Conservation (phyloP, 2,329 filamentous ascomycete species). For the Aureobasidium sp. region DNA sequence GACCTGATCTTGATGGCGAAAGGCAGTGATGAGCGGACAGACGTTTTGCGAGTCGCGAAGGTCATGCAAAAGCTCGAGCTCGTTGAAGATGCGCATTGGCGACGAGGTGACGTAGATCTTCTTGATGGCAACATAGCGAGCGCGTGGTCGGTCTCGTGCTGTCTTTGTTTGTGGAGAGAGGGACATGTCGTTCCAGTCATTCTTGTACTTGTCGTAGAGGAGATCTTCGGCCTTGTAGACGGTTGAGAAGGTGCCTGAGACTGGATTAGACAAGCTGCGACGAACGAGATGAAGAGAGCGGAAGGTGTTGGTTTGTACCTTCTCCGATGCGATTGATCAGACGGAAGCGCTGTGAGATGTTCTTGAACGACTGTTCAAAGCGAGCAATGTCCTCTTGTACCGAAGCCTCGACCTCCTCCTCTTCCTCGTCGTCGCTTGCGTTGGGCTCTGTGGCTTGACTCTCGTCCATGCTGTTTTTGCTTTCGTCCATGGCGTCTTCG, state of each 20-base stretch:
- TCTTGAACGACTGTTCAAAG: conserved; percentile 72
- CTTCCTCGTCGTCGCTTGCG: conserved; percentile 38
- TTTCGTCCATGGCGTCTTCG: conserved; percentile 34
- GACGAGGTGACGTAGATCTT: conserved; percentile 99
- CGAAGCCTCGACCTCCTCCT: conserved; percentile 50
- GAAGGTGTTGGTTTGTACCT: conserved; percentile 44
- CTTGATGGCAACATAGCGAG: conserved; percentile 90
- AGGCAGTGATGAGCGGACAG: conserved; percentile 95
- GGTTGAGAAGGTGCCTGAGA: conserved; percentile 85
- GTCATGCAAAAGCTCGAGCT: conserved; percentile 86
- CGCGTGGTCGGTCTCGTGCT: conserved; percentile 33
- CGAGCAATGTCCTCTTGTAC: conserved; percentile 82
- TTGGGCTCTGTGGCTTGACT: conserved; percentile 37
- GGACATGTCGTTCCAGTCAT: conserved; percentile 67
- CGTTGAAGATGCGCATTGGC: conserved; percentile 86
- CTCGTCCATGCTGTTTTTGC: conserved; percentile 40
- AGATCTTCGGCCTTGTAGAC: conserved; percentile 98
- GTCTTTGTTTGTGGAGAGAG: conserved; percentile 55
- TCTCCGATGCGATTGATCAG: conserved; percentile 96
- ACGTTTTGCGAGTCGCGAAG: conserved; percentile 75
- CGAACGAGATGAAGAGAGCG: background rate
- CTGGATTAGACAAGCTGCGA: background rate
- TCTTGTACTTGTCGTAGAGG: conserved; percentile 71
- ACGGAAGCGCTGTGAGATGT: conserved; percentile 75
- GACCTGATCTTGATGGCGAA: conserved; percentile 87